Evolutionary conservation across 805 yeast genomes (phyloP).

Genomic region (Millerozyma miso): DNA sequence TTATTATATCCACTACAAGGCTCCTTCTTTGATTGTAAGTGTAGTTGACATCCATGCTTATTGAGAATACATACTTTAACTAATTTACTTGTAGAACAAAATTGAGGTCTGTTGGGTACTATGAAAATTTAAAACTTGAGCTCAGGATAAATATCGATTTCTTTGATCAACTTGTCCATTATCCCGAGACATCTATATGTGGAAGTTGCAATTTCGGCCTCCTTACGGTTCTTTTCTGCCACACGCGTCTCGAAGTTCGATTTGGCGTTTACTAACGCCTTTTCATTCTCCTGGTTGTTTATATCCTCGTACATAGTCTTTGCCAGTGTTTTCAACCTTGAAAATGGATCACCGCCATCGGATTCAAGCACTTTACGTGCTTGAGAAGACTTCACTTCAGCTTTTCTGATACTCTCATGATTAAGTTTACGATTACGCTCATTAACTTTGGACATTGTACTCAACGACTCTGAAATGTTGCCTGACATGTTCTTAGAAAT

Average conservation of each 20-base stretch:
- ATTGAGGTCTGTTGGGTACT: too few species aligned
- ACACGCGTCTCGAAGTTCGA: constrained; percentile 38
- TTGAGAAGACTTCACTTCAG: constrained; percentile 65
- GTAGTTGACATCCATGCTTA: too few species aligned
- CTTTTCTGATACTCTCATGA: constrained; percentile 69
- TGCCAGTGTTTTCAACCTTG: constrained; percentile 83
- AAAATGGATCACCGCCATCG: constrained; percentile 71
- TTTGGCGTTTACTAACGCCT: constrained; percentile 52
- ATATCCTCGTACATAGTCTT: constrained; percentile 68
- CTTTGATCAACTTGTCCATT: constrained; percentile 47
- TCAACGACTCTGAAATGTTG: constrained; percentile 35
- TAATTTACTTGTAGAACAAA: too few species aligned
- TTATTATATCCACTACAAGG: too few species aligned
- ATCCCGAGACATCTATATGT: constrained; percentile 57
- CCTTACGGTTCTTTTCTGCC: constrained; percentile 42
- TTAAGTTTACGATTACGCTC: constrained; percentile 83
- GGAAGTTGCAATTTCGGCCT: constrained; percentile 43
- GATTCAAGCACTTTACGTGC: constrained; percentile 45
- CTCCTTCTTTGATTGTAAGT: too few species aligned
- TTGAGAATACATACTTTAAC: too few species aligned
- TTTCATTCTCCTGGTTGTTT: constrained; percentile 54
- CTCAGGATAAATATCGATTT: constrained; percentile 39
- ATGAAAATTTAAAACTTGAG: constrained; percentile 11
- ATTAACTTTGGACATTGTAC: constrained; percentile 66
- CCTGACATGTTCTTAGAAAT: constrained; percentile 33